Evolutionary conservation across 2,329 filamentous ascomycete species (phyloP), one percentile per base, ranked within the genome.

Genomic region (Trichoderma sp.): DNA sequence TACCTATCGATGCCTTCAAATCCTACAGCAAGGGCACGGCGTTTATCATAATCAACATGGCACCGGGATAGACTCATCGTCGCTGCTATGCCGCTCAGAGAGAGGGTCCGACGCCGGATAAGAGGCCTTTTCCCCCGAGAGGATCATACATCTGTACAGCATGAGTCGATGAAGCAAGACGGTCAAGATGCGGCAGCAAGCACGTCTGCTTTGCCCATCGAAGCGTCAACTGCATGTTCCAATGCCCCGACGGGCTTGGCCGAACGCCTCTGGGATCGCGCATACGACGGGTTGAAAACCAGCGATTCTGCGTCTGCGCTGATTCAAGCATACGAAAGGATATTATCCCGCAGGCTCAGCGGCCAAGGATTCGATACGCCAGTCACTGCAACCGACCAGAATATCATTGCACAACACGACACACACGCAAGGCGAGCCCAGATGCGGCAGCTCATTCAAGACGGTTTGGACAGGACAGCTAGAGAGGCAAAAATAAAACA

Each of bases 391-490:
- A 24, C 65, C 4, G 21, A 41, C 3, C 3, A 52, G 15, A 66
- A 67, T 19, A 28, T 45, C 6, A 67, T 67, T 21, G 58, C 39
- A 26, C 61, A 65, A 24, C 5, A 51, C 26, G 45, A 65, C 24
- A 1, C 21, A 7, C 28, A 19, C 50, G 4, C 28, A 21, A 63
- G 70, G 64, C 64, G 61, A 47, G 26, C 28, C 15, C 71, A 78
- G 58, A 77, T 78, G 73, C 64, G 69, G 39, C 67, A 69, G 57
- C 62, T 79, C 10, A 70, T 77, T 17, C 14, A 71, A 12, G 63
- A 54, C 4, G 76, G 76, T 6, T 67, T 73, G 24, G 60, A 73
- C 9, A 72, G 71, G 61, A 76, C 71, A 30, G 62, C 68, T 28
- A 72, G 66, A 14, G 44, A 69, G 17, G 70, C 72, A 5, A 70